A percentile compares a stretch with the other conserved stretches of the same genome.
Evolutionary conservation across 371 early-diverging fungal species (phyloP).

Genomic region (Mortierella sp.): DNA sequence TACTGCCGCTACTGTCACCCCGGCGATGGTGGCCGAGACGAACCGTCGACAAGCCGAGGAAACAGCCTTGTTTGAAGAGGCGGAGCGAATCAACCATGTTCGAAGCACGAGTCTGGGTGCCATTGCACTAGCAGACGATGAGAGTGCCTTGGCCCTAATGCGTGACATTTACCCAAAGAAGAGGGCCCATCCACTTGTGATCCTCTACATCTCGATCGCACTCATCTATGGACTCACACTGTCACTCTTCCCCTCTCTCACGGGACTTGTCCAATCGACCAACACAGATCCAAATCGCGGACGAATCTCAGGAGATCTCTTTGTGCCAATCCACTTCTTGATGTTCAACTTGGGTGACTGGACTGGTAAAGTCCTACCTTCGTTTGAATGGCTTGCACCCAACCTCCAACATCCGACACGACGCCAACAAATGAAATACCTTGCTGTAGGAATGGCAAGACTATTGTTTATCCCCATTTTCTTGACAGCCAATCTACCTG

Average conservation of each 20-base stretch:
- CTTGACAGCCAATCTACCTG: constrained; percentile 74
- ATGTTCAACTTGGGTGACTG: constrained; percentile 82
- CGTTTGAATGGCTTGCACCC: constrained; percentile 39
- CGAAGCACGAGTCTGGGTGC: constrained; percentile 44
- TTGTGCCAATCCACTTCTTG: constrained; percentile 82
- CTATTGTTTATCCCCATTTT: constrained; percentile 76
- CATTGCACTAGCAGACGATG: constrained; percentile 36
- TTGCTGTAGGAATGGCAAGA: constrained; percentile 59
- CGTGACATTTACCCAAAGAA: constrained; percentile 56
- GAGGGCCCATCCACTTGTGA: constrained; percentile 44
- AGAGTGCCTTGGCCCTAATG: constrained; percentile 39
- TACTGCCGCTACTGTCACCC: constrained; percentile 36
- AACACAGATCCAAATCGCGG: constrained; percentile 41
- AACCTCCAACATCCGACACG: constrained; percentile 54
- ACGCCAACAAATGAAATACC: constrained; percentile 57
- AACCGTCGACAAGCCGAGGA: constrained; percentile 36
- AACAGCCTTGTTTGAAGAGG: constrained; percentile 5
- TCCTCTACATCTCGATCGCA: constrained; percentile 63
- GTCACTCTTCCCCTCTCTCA: constrained; percentile 81
- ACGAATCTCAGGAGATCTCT: constrained; percentile 66
- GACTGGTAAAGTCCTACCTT: constrained; percentile 69
- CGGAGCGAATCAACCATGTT: constrained; percentile 30
- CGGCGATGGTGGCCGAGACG: constrained; percentile 39
- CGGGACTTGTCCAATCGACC: constrained; percentile 71
- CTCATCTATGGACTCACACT: constrained; percentile 77